These are phyloP conservation scores for Claviceps sp. DNA, from an alignment of 2,329 filamentous ascomycete genomes.

Conservation along the genomic window DNA sequence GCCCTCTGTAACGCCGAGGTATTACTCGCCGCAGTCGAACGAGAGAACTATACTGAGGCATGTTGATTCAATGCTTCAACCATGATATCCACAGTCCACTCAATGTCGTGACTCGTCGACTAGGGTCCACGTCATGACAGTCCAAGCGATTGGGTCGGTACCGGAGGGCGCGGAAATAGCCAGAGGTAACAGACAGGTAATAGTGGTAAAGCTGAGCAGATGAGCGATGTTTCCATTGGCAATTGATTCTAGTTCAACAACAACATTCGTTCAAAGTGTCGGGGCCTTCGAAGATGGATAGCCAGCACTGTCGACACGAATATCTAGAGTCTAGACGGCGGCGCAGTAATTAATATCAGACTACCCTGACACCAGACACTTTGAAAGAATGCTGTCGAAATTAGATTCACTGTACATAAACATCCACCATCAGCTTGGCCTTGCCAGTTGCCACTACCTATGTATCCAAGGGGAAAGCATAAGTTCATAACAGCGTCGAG, in stretches of 20 bases:
- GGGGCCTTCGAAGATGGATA: too few species aligned
- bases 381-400: too few species aligned
- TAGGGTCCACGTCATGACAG: too few species aligned
- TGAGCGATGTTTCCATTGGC: too few species aligned
- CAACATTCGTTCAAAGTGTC: too few species aligned
- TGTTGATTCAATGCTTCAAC: not conserved
- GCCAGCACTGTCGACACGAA: too few species aligned
- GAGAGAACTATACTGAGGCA: not conserved
- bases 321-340: too few species aligned
- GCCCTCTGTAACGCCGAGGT: not conserved
- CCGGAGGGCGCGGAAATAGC: conserved; percentile 4
- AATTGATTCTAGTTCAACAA: too few species aligned
- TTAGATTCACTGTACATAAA: too few species aligned
- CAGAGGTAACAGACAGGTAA: not conserved
- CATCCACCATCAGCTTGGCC: not conserved
- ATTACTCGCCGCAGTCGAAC: not conserved
- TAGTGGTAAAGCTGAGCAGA: too few species aligned
- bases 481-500: not conserved
- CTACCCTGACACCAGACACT: too few species aligned
- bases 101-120: not conserved
- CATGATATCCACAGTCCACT: not conserved
- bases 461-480: not conserved
- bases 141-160: not conserved
- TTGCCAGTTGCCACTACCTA: not conserved
- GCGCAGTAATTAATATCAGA: too few species aligned